Base-by-base conservation (phyloP, 148 eudicot genomes). In the Camellia sinensis region DNA sequence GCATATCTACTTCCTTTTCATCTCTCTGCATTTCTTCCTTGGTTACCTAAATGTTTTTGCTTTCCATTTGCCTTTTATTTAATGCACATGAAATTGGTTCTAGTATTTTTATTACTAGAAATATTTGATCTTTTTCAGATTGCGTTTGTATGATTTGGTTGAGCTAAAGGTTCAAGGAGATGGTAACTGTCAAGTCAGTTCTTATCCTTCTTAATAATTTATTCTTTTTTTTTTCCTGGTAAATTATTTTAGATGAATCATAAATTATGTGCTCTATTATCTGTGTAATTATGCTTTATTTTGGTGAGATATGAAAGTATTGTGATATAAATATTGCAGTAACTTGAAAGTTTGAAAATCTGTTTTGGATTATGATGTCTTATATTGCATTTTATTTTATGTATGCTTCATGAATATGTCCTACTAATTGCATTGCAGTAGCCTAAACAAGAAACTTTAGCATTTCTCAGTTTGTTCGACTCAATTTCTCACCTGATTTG, bases 131-230 rank as follows among this genome's bases (percentile, higher is more conserved):
- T 59, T 65, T 74, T 59, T 78, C 88, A 90, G 93, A 79, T 84
- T 90, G 81, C 80, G 83, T 71, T 75, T 88, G 54, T 90, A 90
- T 80, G 90, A 90, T 37, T 67, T 90, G 80, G 90, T 84, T 50
- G 93, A 90, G 86, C 86, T 88, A 7, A 87, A 90, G 83, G 88
- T 90, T 81, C 74, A 81, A 78, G 93, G 93, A 63, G 93, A 90
- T 79, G 91, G 93, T 43, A 90, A 90, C 75, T 90, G 93, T 63
- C 93, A 90, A 89, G 93, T 90, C 65, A 62, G 86, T 85, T 45
- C 44, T 59, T 78, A 22, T 52, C 46, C 62, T 71, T 53, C 52
- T 15, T 46, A 74, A 41, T 67, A 45, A 40, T 64, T 43, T 37
- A 22, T 29, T 64, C 46, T 13, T 56, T 1, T n/a, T n/a, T n/a